Evolutionary conservation across 176 grass and related monocot genomes (phyloP), one percentile per base, ranked within the genome.

Genomic region (Coix lacrymajobi): DNA sequence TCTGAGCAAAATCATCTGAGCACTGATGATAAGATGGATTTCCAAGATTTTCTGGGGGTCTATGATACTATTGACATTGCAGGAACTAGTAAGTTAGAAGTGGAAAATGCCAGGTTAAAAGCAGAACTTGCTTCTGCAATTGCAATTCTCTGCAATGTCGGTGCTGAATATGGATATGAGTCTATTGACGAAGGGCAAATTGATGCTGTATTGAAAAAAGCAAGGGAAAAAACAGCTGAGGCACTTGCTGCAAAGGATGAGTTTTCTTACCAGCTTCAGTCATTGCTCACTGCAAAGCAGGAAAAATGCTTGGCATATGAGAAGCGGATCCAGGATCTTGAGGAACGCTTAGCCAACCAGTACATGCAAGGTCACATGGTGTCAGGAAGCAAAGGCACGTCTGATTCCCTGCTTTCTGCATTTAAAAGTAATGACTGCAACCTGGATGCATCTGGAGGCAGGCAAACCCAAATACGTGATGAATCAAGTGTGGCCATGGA

Each of bases 121-220:
- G 93, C 93, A 34, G 93, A 96, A 31, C 93, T 99, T 88, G 97
- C 97, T 87, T 96, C 91, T 52, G 91, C 91, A 36, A 96, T 99
- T 92, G 93, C 83, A 19, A 57, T 85, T 62, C 78, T 96, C 26
- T 99, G 93, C 77, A 79, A 54, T 78, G 75, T 94, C 29, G 79
- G 90, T 62, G 89, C 87, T 62, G 90, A 91, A 79, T 90, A 83
- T 75, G 86, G 89, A 75, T 88, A 86, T n/a, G 91, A 87, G 30
- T 90, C 85, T 83, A 71, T 92, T 77, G 86, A 90, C 75, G 91
- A 89, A 85, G 89, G 78, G 7, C 80, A 89, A 78, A 81, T 85
- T 80, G 89, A 93, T 81, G 77, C 83, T 88, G 36, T 77, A 83
- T 73, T 92, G 40, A 89, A 81, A 86, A 81, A 87, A 10, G 58